Base-by-base conservation (phyloP, 2,329 filamentous ascomycete genomes). In the Cadophora sp. region DNA sequence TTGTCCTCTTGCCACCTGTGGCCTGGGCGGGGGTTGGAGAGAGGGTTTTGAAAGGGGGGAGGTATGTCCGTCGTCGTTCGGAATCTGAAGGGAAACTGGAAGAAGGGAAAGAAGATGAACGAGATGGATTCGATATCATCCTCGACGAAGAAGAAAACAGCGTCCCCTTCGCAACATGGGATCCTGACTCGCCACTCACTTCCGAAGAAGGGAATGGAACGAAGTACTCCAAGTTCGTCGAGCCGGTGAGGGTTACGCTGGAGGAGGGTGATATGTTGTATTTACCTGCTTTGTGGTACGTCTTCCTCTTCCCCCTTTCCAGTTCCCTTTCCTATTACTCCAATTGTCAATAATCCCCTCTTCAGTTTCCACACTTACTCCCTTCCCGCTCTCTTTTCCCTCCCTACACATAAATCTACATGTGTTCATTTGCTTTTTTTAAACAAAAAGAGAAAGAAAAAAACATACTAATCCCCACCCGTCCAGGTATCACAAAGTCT, bases 241-340 rank as follows among this genome's bases (percentile, higher is more conserved):
- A 80, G 58, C 89, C 91, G 7, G 73, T 93, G 69, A 81, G 84
- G n/a, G 87, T 94, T 0, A 91, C 89, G 0, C 79, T 96, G 3
- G 78, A 89, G 0, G 85, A 88, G 11, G 92, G 92, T 0, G 92
- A 96, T 76, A 92, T 96, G 88, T 78, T 96, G 18, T 96, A 96
- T 79, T 80, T 96, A 36, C 92, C 92, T 7, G 89, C 91, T 6
- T 86, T 94, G 83, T 96, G 92, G 92, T 91, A 70, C 77, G 83
- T 76, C 24, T 41, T 22, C 18, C 43, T 47, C 7, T 7, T 14
- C 41, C 59, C 27, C 24, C 22, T 11, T 24, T 33, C 9, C 27
- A n/a, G 1, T 62, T 50, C 20, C 16, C 2, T 58, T 16, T 20
- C 30, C 30, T 22, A 1, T 11, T 58, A 6, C 55, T 24, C 30